Evolutionary conservation across 2,329 filamentous ascomycete species (phyloP), one percentile per base, ranked within the genome.

Genomic region (Ophiostoma ips): DNA sequence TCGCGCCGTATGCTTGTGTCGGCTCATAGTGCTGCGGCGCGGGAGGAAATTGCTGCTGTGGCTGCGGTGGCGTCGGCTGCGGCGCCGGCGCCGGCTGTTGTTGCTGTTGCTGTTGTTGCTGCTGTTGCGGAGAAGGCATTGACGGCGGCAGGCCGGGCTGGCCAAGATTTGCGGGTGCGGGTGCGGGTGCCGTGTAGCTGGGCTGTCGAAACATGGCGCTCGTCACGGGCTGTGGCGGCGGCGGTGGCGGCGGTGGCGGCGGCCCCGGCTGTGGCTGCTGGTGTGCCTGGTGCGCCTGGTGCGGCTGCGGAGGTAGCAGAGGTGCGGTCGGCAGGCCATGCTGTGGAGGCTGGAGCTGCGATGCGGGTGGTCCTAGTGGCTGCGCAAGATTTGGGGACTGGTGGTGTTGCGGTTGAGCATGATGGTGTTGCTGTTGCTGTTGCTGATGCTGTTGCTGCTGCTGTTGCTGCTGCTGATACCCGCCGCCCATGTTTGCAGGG

Each of bases 361-460:
- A 30, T 7, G n/a, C 21, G 15, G 24, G 62, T 36, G 8, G 30
- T 15, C 65, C 60, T 55, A 62, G 65, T 6, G 61, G 58, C 43
- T 63, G 21, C 9, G n/a, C 24, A 43, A 30, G 40, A 21, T 21
- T 16, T 21, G 67, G 69, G 5, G 46, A 16, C 68, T 66, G 62
- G 63, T 68, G 48, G 77, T 75, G 65, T 70, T 76, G 60, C 66
- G 71, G 68, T 37, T 28, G 50, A 19, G 21, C 24, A 3, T 30
- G 28, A 10, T 34, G 44, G 3, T 35, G 50, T 24, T 45, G 70
- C 53, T 28, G 41, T 13, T 38, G 48, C 21, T 40, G 33, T 13
- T 49, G 46, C 9, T 38, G 34, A 13, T 41, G 46, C 19, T 49
- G 50, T 6, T 13, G 24, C 18, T 21, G 41, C 5, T 46, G 48